Base-by-base conservation (phyloP, 306 rosid species). In the Medicago ruthenica region DNA sequence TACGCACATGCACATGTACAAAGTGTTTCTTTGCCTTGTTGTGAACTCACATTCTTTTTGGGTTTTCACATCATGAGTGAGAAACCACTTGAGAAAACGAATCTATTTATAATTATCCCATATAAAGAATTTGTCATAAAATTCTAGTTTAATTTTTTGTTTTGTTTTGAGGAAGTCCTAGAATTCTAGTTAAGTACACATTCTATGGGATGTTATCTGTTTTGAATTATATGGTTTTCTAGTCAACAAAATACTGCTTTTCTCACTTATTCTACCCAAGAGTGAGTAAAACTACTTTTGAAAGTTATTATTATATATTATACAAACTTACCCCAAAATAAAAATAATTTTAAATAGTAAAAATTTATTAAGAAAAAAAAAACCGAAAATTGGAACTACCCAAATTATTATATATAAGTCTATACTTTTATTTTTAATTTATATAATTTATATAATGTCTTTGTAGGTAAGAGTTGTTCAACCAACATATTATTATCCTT, bases 391-490 rank as follows among this genome's bases (percentile, higher is more conserved):
- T 2, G 36, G 51, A 73, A 13, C 68, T 58, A 55, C 51, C 39
- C 15, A 5, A 53, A 8, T 24, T 55, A 45, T 45, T 44, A 44
- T 21, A 21, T 27, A 3, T 27, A 45, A 12, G 51, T 45, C n/a
- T 45, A 0, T 45, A 4, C 4, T 45, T 4, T 45, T 13, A 13
- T 45, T 45, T 45, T 45, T n/a, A 45, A 13, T 45, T 13, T 45
- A 45, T 70, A 45, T n/a, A 45, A 1, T 45, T 13, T 45, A 45
- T 48, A 45, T 44, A 22, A 21, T 61, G 55, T 34, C 34, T 51
- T 51, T 36, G 11, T 53, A 10, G 65, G 31, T 59, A 12, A 42
- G 69, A 57, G 77, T 73, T 21, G 77, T 73, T 73, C 77, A 73
- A 73, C 69, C 31, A 73, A 73, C 58, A 12, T 58, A 41, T 48